These are phyloP conservation scores for Echites panduratus DNA, from an alignment of 257 asterid species.

Conservation along the genomic window DNA sequence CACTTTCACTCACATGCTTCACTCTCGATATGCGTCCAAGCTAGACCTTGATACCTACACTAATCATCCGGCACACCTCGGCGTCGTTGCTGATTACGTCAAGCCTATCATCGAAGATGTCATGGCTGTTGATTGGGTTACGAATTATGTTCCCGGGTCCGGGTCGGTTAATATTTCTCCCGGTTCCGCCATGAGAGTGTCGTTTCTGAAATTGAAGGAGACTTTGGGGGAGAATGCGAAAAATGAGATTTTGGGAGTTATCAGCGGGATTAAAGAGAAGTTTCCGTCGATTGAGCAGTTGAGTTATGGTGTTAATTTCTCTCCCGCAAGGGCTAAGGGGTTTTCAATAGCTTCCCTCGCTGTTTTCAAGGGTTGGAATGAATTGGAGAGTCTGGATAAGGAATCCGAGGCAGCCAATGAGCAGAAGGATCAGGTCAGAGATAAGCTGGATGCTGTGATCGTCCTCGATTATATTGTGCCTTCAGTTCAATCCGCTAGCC, in stretches of 20 bases:
- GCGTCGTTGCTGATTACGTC: conserved; percentile 42
- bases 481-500: conserved; percentile 38
- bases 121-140: conserved; percentile 71
- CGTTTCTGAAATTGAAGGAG: conserved; percentile 56
- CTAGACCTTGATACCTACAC: conserved; percentile 53
- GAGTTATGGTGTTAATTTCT: conserved; percentile 75
- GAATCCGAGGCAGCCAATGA: conserved; percentile 37
- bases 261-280: conserved; percentile 46
- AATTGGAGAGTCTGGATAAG: conserved; percentile 50
- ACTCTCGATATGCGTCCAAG: conserved; percentile 64
- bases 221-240: conserved; percentile 39
- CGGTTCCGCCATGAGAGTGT: conserved; percentile 48
- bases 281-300: conserved; percentile 43
- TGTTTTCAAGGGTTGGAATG: conserved; percentile 45
- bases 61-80: conserved; percentile 52
- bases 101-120: conserved; percentile 47
- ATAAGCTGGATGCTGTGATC: conserved; percentile 51
- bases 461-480: conserved; percentile 61
- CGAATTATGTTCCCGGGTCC: conserved; percentile 27
- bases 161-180: conserved; percentile 29
- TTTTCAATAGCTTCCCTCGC: conserved; percentile 70
- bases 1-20: conserved; percentile 85
- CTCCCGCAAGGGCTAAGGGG: conserved; percentile 78
- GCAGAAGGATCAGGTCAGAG: conserved; percentile 57
- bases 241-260: conserved; percentile 35